Evolutionary conservation across 495 filamentous ascomycete genomes (phyloP), one percentile per base, ranked within the genome.

Genomic region (Staphylotrichum longicolle): DNA sequence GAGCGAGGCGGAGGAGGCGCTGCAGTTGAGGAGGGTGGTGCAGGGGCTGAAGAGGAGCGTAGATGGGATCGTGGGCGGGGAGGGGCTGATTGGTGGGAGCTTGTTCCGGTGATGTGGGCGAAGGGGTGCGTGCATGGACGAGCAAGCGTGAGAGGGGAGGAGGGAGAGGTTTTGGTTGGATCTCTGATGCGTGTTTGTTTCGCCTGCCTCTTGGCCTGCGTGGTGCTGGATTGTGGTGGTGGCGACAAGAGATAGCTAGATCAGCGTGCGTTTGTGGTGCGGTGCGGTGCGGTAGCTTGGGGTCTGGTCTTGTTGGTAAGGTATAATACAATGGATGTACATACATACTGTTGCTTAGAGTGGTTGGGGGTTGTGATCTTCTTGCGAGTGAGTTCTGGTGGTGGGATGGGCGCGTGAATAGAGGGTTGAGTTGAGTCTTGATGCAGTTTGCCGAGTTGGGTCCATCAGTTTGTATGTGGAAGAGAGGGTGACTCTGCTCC

Each of bases 1-100:
- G 20, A 1, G 20, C 20, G 20, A 57, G 63, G 72, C 5, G 63
- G 74, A 60, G 67, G 74, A 77, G 53, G 42, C 73, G 52, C 42
- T 60, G 56, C 63, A 63, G 46, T 40, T 65, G 14, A 57, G 66
- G 60, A 60, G 69, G 63, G 14, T 32, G 20, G 57, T 65, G 3
- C 62, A 54, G 57, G 27, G 20, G 7, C 37, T 74, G 64, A 72
- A 66, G 64, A 61, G 67, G 51, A 61, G 42, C n/a, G 68, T 75
- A 48, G 71, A 68, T n/a, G 52, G 33, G 10, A 48, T 72, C 15
- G 30, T 63, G 7, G 57, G 57, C 9, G 58, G 56, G 6, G 66
- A 61, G 14, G 37, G 46, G 7, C 52, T 60, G 42, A 37, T 59
- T 50, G 47, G 67, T 42, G 68, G 68, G 9, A 68, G 68, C 56